phyloP scores from a whole-genome alignment of 176 grass and related monocot genomes.

The Puccinellia tenuiflora region DNA sequence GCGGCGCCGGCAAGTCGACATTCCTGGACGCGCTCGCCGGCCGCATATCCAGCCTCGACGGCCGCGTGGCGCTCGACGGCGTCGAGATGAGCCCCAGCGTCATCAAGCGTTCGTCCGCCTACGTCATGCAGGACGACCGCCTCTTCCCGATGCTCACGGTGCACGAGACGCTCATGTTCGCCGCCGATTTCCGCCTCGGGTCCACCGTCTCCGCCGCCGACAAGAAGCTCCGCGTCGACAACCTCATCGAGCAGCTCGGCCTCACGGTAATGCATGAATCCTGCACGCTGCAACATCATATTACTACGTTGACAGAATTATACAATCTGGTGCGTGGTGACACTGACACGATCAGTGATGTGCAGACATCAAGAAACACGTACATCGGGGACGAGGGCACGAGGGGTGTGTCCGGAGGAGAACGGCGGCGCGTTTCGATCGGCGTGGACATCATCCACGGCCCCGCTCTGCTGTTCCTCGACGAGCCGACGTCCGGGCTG shows the following conservation, averaged over 20 bases:
- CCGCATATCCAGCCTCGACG: slow-evolving; percentile 60
- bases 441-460: slow-evolving; percentile 79
- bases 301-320: neutral
- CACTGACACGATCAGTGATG: neutral
- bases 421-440: slow-evolving; percentile 72
- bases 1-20: slow-evolving; percentile 80
- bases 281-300: neutral
- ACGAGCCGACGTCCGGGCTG: slow-evolving; percentile 68
- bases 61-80: slow-evolving; percentile 54
- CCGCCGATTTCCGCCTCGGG: slow-evolving; percentile 64
- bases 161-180: slow-evolving; percentile 73
- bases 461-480: slow-evolving; percentile 62
- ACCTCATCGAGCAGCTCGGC: slow-evolving; percentile 72
- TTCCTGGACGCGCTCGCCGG: slow-evolving; percentile 72
- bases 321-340: neutral
- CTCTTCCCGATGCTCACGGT: slow-evolving; percentile 90
- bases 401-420: slow-evolving; percentile 61
- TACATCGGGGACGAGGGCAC: slow-evolving; percentile 66
- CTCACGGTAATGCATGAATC: slow-evolving; percentile 24
- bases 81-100: slow-evolving; percentile 46
- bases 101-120: slow-evolving; percentile 66
- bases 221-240: slow-evolving; percentile 58
- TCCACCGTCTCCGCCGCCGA: slow-evolving; percentile 27
- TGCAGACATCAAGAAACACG: slow-evolving; percentile 45
- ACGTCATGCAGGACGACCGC: slow-evolving; percentile 86